Base-by-base conservation (phyloP, 1,284 basidiomycete genomes). In the Clitocybe nebularis region DNA sequence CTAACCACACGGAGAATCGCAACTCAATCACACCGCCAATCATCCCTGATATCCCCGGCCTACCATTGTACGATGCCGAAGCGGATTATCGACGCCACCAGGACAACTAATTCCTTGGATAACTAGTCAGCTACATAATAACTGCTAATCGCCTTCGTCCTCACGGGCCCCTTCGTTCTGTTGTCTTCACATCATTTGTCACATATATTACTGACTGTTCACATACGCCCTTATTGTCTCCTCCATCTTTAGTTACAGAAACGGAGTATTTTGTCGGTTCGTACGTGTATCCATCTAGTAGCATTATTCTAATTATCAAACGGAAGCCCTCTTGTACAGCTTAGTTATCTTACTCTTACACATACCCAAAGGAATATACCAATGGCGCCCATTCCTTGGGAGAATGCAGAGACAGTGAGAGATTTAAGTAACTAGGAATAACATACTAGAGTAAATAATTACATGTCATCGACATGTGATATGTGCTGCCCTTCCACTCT, bases 401-500 rank as follows among this genome's bases (percentile, higher is more conserved):
- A 5, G 21, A 7, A 6, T 34, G 19, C 11, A 13, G 5, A 2
- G 7, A 22, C 14, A 22, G 34, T 25, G 19, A 17, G 23, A 37
- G 14, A 17, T 9, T 24, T 23, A 16, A 4, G 6, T 10, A 35
- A 24, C 36, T 16, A 25, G 36, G 9, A 13, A 6, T 11, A 13
- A 24, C 26, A 17, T 17, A 6, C 10, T 9, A 10, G 19, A 24
- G 14, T 19, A 44, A 5, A n/a, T n/a, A n/a, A n/a, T n/a, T n/a
- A n/a, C n/a, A n/a, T n/a, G n/a, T n/a, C n/a, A n/a, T n/a, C n/a
- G n/a, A n/a, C n/a, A n/a, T n/a, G n/a, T n/a, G 47, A 30, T 34
- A 19, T 39, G 28, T 52, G 44, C 41, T 52, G 50, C 36, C 49
- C 47, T 37, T 64, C 62, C 26, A 57, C 46, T 23, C 75, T 69